Base-by-base conservation (phyloP, 352 stramenopile species). In the Globisporangium spinosum region DNA sequence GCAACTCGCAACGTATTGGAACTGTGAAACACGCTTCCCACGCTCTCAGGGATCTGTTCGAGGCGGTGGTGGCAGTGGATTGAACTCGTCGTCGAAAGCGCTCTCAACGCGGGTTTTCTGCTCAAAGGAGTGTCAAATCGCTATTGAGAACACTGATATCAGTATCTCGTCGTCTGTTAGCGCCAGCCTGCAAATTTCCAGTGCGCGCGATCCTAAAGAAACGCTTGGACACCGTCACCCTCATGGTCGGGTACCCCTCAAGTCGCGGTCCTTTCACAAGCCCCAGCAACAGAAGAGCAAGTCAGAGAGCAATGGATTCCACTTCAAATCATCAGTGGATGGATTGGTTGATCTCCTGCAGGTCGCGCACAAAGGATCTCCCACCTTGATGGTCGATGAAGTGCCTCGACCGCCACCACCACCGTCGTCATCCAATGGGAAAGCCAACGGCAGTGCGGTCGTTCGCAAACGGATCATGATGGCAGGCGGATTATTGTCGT, bases 1-100 rank as follows among this genome's bases (percentile, higher is more conserved):
- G 25, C 79, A 70, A 32, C 69, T 87, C 57, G 73, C 65, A 20
- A 88, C 79, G 8, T 91, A 81, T 54, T 91, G 83, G 83, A 88
- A 85, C 66, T 91, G 83, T 60, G 82, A 83, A 25, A 58, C 75
- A 10, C 73, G 80, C 8, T 91, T 89, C 49, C 75, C 80, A 27
- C 78, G 81, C 15, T 65, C 76, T 3, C 68, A 75, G 25, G 47
- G 58, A 20, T 58, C 49, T 25, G 12, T 63, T 51, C 35, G 58
- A 12, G 38, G 47, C 25, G 49, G 38, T 43, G 25, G 49, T 15
- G 22, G 34, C 22, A 54, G 38, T 15, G 79, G 68, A 38, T 66
- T 55, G 34, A 27, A 17, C 3, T 60, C 27, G 2, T 67, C 67
- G 12, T 67, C 67, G 23, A 58, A 66, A 57, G 25, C 34, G 0